Evolutionary conservation across 2,329 filamentous ascomycete genomes (phyloP).

Genomic region (Cladophialophora psammophila): DNA sequence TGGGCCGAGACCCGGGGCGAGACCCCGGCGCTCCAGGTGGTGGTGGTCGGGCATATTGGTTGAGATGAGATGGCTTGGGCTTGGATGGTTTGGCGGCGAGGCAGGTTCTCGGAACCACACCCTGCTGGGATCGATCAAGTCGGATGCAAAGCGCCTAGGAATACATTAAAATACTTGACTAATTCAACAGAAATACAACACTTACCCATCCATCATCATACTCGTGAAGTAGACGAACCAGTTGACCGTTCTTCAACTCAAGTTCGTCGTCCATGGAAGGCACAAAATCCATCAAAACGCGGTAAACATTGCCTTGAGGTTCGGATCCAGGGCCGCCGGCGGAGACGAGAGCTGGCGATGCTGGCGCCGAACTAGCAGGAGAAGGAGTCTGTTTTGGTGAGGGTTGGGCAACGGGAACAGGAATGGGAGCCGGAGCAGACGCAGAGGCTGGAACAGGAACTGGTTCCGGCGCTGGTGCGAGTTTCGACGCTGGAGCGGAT

Average conservation of each 20-base stretch:
- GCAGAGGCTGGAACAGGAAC: slow-evolving; percentile 61
- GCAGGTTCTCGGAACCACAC: slow-evolving; percentile 92
- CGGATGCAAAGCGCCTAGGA: slow-evolving; percentile 83
- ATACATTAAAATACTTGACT: slow-evolving; percentile 46
- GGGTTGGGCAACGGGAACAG: slow-evolving; percentile 1
- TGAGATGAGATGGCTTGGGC: slow-evolving; percentile 70
- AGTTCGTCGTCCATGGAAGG: slow-evolving; percentile 94
- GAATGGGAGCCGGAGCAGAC: slow-evolving; percentile 36
- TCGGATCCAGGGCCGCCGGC: slow-evolving; percentile 59
- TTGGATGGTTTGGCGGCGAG: slow-evolving; percentile 91
- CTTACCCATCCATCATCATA: slow-evolving; percentile 98
- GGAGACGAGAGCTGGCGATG: slow-evolving; percentile 51
- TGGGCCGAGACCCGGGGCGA: slow-evolving; percentile 40
- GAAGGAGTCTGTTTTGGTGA: slow-evolving; percentile 48
- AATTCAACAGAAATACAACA: slow-evolving; percentile 39
- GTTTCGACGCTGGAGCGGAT: slow-evolving; percentile 42
- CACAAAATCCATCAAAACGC: slow-evolving; percentile 92
- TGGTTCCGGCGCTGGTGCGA: slow-evolving; percentile 72
- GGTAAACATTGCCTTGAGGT: slow-evolving; percentile 75
- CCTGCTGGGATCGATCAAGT: slow-evolving; percentile 88
- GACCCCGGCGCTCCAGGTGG: slow-evolving; percentile 38
- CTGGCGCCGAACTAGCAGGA: slow-evolving; percentile 62
- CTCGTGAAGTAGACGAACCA: slow-evolving; percentile 89
- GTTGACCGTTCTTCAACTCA: slow-evolving; percentile 77
- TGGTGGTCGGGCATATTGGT: slow-evolving; percentile 59